These are phyloP conservation scores for Cladosporium sp. DNA, from an alignment of 2,329 filamentous ascomycete genomes.

Conservation along the genomic window DNA sequence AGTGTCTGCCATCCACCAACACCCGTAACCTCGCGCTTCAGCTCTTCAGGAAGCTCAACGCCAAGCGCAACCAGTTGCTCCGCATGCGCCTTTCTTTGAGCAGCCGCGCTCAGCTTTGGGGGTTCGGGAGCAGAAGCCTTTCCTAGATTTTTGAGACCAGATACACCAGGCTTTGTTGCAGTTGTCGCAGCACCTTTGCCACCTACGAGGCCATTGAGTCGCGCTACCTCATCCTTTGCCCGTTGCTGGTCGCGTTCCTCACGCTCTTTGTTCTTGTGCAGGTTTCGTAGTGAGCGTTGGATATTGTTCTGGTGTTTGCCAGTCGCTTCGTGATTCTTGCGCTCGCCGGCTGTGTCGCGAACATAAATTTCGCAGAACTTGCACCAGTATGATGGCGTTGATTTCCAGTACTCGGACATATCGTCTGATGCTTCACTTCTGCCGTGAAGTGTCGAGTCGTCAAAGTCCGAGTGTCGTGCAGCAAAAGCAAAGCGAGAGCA, in stretches of 20 bases:
- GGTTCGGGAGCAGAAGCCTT: conserved; percentile 28
- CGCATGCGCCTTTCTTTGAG: conserved; percentile 76
- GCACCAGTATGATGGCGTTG: conserved; percentile 95
- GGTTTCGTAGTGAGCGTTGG: conserved; percentile 82
- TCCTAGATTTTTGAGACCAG: conserved; percentile 21
- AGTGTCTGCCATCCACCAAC: conserved; percentile 82
- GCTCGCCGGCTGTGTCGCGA: conserved; percentile 87
- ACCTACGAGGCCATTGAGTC: conserved; percentile 72
- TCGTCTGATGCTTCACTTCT: not conserved
- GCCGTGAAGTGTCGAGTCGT: not conserved
- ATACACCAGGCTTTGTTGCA: conserved; percentile 17
- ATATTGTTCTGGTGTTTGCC: conserved; percentile 56
- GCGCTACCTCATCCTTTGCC: conserved; percentile 78
- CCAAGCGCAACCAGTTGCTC: conserved; percentile 86
- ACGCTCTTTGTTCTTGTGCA: conserved; percentile 79
- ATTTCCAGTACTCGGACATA: conserved; percentile 99
- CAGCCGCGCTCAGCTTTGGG: conserved; percentile 46
- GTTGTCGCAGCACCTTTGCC: conserved; percentile 36
- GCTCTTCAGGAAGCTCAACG: conserved; percentile 74
- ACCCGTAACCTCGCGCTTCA: conserved; percentile 77
- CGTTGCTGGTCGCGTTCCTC: conserved; percentile 76
- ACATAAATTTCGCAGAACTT: conserved; percentile 91
- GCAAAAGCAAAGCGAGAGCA: not conserved
- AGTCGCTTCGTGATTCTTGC: conserved; percentile 44
- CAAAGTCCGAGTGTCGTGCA: not conserved